Evolutionary conservation across 768 basidiomycete species (phyloP).

Genomic region (Leccinum obscurum): DNA sequence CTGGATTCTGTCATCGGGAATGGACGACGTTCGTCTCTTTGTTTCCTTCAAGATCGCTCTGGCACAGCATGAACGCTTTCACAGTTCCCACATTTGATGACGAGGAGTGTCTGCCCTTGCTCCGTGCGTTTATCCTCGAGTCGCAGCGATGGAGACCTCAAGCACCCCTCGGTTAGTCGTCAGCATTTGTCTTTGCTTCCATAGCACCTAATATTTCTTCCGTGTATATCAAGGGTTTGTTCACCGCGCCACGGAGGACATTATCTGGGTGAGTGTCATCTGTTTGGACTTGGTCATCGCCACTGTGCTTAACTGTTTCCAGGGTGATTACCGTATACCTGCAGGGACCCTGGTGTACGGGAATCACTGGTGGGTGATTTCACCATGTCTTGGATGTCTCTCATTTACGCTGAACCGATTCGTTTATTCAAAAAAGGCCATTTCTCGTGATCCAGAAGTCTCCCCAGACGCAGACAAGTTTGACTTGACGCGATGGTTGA

Average conservation of each 20-base stretch:
- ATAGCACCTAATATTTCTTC: not conserved
- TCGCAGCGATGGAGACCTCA: slow-evolving; percentile 36
- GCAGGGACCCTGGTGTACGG: slow-evolving; percentile 17
- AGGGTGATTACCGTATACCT: slow-evolving; percentile 21
- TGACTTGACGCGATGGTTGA: slow-evolving; percentile 35
- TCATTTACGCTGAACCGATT: not conserved
- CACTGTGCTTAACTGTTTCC: not conserved
- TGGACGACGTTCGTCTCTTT: slow-evolving; percentile 12
- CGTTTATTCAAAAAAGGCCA: slow-evolving; percentile 24
- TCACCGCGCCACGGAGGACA: slow-evolving; percentile 20
- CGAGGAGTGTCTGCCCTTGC: slow-evolving; percentile 26
- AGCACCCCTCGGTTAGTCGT: slow-evolving; percentile 18
- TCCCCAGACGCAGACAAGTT: slow-evolving; percentile 39
- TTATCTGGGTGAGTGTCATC: slow-evolving; percentile 15
- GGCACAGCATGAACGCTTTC: not conserved
- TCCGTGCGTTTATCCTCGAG: slow-evolving; percentile 37
- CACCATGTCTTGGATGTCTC: not conserved
- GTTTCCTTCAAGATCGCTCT: not conserved
- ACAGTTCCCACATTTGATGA: slow-evolving; percentile 40
- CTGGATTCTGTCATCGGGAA: slow-evolving; percentile 49
- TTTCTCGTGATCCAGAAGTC: slow-evolving; percentile 38
- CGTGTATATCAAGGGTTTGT: not conserved
- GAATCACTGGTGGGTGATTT: slow-evolving; percentile 15
- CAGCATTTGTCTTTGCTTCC: not conserved
- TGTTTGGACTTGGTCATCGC: not conserved